Conservation (phyloP, 306 rosid species). For the Boehmeria nivea region DNA sequence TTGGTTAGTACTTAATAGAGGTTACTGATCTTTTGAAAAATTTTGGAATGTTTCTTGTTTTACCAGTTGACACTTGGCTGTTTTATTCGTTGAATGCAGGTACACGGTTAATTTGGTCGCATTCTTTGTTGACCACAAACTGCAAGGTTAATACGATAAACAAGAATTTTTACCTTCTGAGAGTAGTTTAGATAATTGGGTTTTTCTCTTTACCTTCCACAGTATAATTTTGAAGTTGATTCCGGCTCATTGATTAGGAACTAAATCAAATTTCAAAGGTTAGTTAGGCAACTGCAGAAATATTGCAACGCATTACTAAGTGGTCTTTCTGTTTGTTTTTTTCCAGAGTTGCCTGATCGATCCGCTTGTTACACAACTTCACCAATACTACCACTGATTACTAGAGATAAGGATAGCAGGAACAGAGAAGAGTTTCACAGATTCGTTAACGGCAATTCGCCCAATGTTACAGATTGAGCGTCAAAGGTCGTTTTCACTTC, state of each 20-base stretch:
- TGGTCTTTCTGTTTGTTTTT: conserved; percentile 2
- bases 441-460: conserved; percentile 28
- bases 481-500: conserved; percentile 3
- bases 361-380: conserved; percentile 25
- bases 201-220: neutral
- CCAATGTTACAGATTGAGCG: conserved; percentile 24
- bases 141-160: conserved; percentile 37
- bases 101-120: conserved; percentile 43
- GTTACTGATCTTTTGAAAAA: neutral
- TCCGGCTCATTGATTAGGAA: conserved; percentile 4
- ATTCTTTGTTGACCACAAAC: conserved; percentile 35
- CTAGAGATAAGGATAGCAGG: conserved; percentile 34
- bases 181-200: neutral
- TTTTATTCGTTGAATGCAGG: conserved; percentile 21
- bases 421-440: conserved; percentile 31
- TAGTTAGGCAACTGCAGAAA: too few species aligned
- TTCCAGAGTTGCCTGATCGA: conserved; percentile 43
- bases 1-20: conserved; percentile 18
- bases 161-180: neutral
- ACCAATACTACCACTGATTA: conserved; percentile 28
- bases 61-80: neutral
- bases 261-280: neutral
- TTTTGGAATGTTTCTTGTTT: neutral
- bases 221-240: neutral
- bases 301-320: too few species aligned